A percentile compares a stretch with the other conserved stretches of the same genome.
Conservation (phyloP, 768 basidiomycete genomes). For the Nidula microcarpa region DNA sequence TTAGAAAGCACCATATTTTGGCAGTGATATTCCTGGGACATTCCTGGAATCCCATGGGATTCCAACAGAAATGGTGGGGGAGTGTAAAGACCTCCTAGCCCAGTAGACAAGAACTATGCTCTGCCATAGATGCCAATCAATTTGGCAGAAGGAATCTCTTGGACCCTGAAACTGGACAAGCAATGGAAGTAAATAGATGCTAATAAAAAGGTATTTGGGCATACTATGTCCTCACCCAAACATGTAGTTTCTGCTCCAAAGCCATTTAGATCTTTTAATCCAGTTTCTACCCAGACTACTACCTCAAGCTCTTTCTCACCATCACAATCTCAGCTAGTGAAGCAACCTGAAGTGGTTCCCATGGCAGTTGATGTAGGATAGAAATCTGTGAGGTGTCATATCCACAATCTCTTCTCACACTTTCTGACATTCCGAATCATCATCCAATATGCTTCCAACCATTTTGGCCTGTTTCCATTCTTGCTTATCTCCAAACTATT, state of each 20-base stretch:
- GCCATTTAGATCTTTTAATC: neutral
- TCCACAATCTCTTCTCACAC: too few relatives aligned
- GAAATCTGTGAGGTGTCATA: too few relatives aligned
- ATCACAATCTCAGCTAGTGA: neutral
- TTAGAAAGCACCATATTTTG: too few relatives aligned
- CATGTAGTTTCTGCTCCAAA: neutral
- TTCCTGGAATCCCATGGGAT: too few relatives aligned
- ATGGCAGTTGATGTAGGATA: neutral
- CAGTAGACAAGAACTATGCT: neutral
- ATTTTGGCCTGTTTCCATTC: too few relatives aligned
- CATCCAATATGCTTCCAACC: too few relatives aligned
- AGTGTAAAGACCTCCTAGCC: too few relatives aligned
- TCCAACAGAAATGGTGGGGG: too few relatives aligned
- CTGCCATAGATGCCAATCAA: neutral
- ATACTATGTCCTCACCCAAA: neutral
- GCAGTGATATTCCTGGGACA: too few relatives aligned
- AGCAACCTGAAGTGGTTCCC: neutral
- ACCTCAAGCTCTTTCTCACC: too few relatives aligned
- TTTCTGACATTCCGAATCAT: too few relatives aligned
- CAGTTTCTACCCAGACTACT: neutral
- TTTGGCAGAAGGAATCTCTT: neutral
- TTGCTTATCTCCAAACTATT: too few relatives aligned
- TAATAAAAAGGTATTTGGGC: neutral
- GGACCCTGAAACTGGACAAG: neutral
- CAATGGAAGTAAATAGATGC: neutral